Evolutionary conservation across 1,139 yeast genomes (phyloP), one percentile per base, ranked within the genome.

Genomic region (Hansenula lynferdii): DNA sequence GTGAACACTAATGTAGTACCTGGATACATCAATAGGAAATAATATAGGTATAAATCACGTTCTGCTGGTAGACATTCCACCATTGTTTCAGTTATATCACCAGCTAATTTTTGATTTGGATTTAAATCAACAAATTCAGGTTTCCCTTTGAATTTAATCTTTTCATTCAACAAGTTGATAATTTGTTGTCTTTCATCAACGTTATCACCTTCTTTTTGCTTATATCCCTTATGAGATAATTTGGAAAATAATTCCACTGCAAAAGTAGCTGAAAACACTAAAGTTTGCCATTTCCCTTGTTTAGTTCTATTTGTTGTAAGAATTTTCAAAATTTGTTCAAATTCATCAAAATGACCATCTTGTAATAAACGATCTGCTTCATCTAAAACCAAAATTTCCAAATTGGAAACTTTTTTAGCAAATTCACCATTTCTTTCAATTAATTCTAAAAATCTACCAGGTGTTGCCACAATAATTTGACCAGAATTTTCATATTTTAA

Each of bases 311-410:
- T 44, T 23, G 47, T 48, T 16, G 50, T 45, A 44, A 84, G 60
- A n/a, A 78, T 54, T 41, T 83, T 86, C 43, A 92, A 64, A 37
- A 87, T 84, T 54, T 85, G 82, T 50, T 83, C 95, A 50, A 94
- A 76, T 58, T 94, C 98, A 42, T 86, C 95, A 56, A 92, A 92
- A 63, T 90, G 97, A 2, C 98, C 97, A 54, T 90, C 96, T 62
- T 92, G 97, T 40, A 94, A 70, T 47, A 92, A 69, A 59, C 98
- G 71, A 65, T 92, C 99, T n/a, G 98, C 99, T 61, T 94, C 99
- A 67, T 94, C 99, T 31, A 90, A 69, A 1, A 90, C 96, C 9
- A 92, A 57, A 6, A 80, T 71, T 41, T 85, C 87, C 10, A 86
- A 70, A 20, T 75, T 65, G 14, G 84, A 73, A 47, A 89, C 67